These are phyloP conservation scores for Penicillium tannophilum DNA, from an alignment of 495 filamentous ascomycete species.

Conservation along the genomic window DNA sequence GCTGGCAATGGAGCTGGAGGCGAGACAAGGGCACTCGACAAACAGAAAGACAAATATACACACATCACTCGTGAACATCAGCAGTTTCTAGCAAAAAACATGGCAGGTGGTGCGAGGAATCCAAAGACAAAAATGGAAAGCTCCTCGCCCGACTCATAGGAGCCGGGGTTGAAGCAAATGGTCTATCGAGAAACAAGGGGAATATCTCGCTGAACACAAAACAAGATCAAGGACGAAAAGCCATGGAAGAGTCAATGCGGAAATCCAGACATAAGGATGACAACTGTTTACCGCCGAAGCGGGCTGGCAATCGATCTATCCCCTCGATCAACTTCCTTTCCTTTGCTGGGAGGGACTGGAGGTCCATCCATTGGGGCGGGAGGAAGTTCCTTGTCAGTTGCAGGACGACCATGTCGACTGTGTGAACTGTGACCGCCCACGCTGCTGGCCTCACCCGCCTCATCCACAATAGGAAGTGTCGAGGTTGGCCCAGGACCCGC, in stretches of 20 bases:
- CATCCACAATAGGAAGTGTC: constrained; percentile 92
- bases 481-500: constrained; percentile 55
- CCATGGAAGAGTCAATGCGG: constrained; percentile 13
- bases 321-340: constrained; percentile 27
- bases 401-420: constrained; percentile 36
- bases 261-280: background rate
- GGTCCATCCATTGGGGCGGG: constrained; percentile 43
- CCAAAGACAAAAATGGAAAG: constrained; percentile 24
- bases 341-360: constrained; percentile 27
- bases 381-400: constrained; percentile 56
- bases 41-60: constrained; percentile 31
- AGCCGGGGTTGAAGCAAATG: constrained; percentile 7
- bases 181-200: constrained; percentile 32
- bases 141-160: constrained; percentile 6
- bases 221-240: constrained; percentile 23
- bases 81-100: constrained; percentile 23
- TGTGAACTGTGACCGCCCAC: constrained; percentile 56
- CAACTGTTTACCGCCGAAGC: constrained; percentile 2
- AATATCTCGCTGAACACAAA: constrained; percentile 30
- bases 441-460: constrained; percentile 80
- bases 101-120: constrained; percentile 16
- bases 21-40: constrained; percentile 23
- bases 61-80: constrained; percentile 46
- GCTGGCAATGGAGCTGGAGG: background rate
- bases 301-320: constrained; percentile 10